Conservation (phyloP, 306 rosid genomes). For the Medicago lupulina region DNA sequence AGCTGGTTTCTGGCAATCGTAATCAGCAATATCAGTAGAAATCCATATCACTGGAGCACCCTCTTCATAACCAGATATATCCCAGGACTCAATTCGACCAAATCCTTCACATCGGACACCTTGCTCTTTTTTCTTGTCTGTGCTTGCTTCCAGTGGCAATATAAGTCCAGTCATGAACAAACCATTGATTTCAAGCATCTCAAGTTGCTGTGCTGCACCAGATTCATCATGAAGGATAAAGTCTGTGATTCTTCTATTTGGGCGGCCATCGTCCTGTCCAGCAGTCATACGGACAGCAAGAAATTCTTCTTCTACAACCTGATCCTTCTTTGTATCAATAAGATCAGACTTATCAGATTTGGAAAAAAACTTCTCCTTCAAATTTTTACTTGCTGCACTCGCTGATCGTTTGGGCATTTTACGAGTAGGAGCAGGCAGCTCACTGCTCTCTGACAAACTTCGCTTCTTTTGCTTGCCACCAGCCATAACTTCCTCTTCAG, state of each 20-base stretch:
- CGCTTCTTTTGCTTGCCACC: constrained; percentile 62
- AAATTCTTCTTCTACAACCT: constrained; percentile 66
- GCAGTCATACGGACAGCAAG: constrained; percentile 69
- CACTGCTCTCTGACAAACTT: constrained; percentile 47
- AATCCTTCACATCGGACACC: constrained; percentile 81
- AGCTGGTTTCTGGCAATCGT: constrained; percentile 79
- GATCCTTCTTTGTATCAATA: constrained; percentile 65
- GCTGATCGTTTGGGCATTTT: constrained; percentile 94
- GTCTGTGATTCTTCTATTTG: constrained; percentile 78
- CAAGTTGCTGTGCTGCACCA: constrained; percentile 70
- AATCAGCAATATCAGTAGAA: constrained; percentile 85
- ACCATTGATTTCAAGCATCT: constrained; percentile 79
- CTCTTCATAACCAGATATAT: constrained; percentile 91
- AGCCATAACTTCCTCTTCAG: constrained; percentile 44
- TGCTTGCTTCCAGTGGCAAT: constrained; percentile 64
- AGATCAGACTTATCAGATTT: constrained; percentile 59
- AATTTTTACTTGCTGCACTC: constrained; percentile 73
- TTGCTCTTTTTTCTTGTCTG: constrained; percentile 66
- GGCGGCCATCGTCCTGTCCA: constrained; percentile 60
- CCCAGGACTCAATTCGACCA: constrained; percentile 91
- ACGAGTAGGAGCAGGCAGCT: constrained; percentile 56
- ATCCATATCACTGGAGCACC: constrained; percentile 87
- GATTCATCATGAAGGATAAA: constrained; percentile 73
- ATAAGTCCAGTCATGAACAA: constrained; percentile 75
- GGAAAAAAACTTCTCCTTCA: constrained; percentile 65